These are phyloP conservation scores for Solanum bulbocastanum DNA, from an alignment of 257 asterid genomes.

Conservation along the genomic window DNA sequence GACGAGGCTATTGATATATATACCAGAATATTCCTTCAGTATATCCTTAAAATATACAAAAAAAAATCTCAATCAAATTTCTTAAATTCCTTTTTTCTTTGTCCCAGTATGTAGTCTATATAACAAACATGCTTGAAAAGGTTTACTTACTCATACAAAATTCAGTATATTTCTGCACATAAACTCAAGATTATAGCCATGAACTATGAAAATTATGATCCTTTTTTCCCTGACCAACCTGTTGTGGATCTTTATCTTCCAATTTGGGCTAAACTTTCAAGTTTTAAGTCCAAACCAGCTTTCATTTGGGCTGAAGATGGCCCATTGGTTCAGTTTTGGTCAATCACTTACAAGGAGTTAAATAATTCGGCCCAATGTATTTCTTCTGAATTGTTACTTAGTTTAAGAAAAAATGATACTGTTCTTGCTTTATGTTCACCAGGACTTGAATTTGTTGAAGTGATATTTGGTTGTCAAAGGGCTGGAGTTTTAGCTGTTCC, in stretches of 20 bases:
- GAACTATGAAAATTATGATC: slow-evolving; percentile 57
- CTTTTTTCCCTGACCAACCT: slow-evolving; percentile 56
- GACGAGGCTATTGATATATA: not conserved
- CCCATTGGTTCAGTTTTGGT: not conserved
- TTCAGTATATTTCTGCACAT: not conserved
- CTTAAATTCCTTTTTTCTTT: not conserved
- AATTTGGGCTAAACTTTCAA: slow-evolving; percentile 46
- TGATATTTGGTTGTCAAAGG: slow-evolving; percentile 63
- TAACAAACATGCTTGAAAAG: not conserved
- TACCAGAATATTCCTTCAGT: not conserved
- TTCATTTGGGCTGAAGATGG: slow-evolving; percentile 54
- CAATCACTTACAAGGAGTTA: slow-evolving; percentile 42
- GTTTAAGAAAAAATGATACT: slow-evolving; percentile 33
- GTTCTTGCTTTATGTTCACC: slow-evolving; percentile 49
- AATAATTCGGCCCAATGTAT: slow-evolving; percentile 38
- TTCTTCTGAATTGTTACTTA: slow-evolving; percentile 25
- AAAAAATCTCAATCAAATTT: not conserved
- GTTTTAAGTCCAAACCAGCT: slow-evolving; percentile 55
- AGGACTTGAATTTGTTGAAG: slow-evolving; percentile 53
- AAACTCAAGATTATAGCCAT: not conserved
- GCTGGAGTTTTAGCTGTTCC: slow-evolving; percentile 61
- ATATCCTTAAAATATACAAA: not conserved
- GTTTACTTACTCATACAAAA: not conserved
- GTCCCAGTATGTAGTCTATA: not conserved
- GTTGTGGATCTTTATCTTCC: slow-evolving; percentile 72